A percentile compares a stretch with the other conserved stretches of the same genome.
These are phyloP conservation scores for Sporothrix dimorphospora DNA, from an alignment of 2,329 filamentous ascomycete species.

Conservation along the genomic window DNA sequence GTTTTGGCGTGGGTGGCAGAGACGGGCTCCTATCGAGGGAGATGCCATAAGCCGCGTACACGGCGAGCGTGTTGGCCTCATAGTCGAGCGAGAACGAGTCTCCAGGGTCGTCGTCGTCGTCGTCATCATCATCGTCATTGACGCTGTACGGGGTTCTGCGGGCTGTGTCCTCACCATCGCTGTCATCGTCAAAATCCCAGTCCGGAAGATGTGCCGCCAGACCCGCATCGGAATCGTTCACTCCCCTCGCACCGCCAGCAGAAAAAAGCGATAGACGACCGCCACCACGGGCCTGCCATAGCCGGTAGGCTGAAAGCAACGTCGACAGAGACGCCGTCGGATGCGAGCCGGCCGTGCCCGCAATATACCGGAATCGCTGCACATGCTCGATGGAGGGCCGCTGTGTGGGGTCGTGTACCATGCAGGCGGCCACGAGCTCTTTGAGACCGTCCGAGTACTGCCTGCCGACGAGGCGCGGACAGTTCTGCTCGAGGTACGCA, in stretches of 20 bases:
- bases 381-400: not conserved
- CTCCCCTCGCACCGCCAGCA: not conserved
- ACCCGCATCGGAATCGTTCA: not conserved
- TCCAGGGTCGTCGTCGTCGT: not conserved
- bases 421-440: constrained; percentile 71
- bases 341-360: not conserved
- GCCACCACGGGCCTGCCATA: constrained; percentile 9
- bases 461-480: constrained; percentile 71
- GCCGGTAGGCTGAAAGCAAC: not conserved
- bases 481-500: constrained; percentile 60
- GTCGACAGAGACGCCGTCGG: not conserved
- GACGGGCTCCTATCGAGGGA: constrained; percentile 11
- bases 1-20: constrained; percentile 33
- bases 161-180: not conserved
- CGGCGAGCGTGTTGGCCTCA: constrained; percentile 57
- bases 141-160: too few relatives aligned
- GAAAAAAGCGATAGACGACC: constrained; percentile 6
- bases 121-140: not conserved
- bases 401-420: constrained; percentile 48
- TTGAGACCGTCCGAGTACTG: constrained; percentile 70
- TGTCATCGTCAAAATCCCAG: not conserved
- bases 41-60: constrained; percentile 58
- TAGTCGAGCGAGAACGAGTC: constrained; percentile 13
- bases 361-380: not conserved
- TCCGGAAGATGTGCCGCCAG: not conserved